A percentile compares a stretch with the other conserved stretches of the same genome.
Conservation (phyloP, 106 monocot genomes). For the Dioscorea dumetorum region DNA sequence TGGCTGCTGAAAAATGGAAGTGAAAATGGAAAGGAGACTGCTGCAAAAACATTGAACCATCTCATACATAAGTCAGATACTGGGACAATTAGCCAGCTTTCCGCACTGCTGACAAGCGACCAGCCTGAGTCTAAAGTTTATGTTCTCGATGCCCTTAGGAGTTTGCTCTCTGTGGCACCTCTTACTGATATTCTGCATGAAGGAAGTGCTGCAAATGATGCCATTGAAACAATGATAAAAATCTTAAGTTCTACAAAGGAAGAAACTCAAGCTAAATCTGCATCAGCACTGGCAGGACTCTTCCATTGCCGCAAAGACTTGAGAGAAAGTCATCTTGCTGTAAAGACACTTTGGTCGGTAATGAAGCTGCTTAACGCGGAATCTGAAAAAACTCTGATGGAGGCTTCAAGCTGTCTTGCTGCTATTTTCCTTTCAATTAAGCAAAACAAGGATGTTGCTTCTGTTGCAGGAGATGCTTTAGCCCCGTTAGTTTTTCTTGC, state of each 20-base stretch:
- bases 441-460: slow-evolving; percentile 79
- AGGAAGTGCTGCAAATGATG: slow-evolving; percentile 97
- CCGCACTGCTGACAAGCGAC: slow-evolving; percentile 83
- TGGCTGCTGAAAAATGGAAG: slow-evolving; percentile 99
- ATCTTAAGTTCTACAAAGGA: slow-evolving; percentile 56
- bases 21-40: slow-evolving; percentile 87
- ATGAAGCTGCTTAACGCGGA: slow-evolving; percentile 66
- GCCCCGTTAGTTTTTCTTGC: slow-evolving; percentile 50
- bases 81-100: slow-evolving; percentile 92
- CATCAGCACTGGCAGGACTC: slow-evolving; percentile 77
- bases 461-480: slow-evolving; percentile 52
- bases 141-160: slow-evolving; percentile 83
- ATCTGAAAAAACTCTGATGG: slow-evolving; percentile 58
- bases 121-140: slow-evolving; percentile 95
- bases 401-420: slow-evolving; percentile 69
- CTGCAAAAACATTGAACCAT: slow-evolving; percentile 90
- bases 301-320: slow-evolving; percentile 87
- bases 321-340: slow-evolving; percentile 85
- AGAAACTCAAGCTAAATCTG: slow-evolving; percentile 91
- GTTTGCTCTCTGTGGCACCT: slow-evolving; percentile 79
- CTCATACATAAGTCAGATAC: slow-evolving; percentile 90
- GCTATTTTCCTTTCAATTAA: slow-evolving; percentile 92
- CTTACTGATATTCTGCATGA: slow-evolving; percentile 85
- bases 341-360: slow-evolving; percentile 53
- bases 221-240: slow-evolving; percentile 95